These are phyloP conservation scores for Cercospora zeae-maydis DNA, from an alignment of 2,329 filamentous ascomycete genomes.

Conservation along the genomic window DNA sequence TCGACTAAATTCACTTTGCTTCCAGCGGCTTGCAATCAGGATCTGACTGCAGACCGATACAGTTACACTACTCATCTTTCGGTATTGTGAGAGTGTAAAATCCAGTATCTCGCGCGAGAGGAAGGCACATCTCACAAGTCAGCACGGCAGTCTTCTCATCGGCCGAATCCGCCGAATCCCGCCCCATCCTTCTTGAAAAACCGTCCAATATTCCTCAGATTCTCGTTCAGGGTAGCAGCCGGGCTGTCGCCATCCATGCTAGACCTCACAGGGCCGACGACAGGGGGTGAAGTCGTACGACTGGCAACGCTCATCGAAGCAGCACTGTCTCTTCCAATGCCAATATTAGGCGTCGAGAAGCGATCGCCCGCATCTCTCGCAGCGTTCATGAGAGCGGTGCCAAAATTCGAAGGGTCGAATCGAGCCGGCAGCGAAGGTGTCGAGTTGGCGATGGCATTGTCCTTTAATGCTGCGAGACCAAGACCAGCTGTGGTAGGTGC, in stretches of 20 bases:
- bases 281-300: slow-evolving; percentile 33
- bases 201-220: slow-evolving; percentile 91
- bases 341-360: slow-evolving; percentile 53
- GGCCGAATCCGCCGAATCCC: slow-evolving; percentile 37
- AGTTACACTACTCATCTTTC: no score
- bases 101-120: no score
- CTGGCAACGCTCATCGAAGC: slow-evolving; percentile 33
- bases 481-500: slow-evolving; percentile 30
- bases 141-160: slow-evolving; percentile 1
- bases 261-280: slow-evolving; percentile 23
- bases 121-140: no score
- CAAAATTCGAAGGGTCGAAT: slow-evolving; percentile 79
- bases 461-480: slow-evolving; percentile 38
- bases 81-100: no score
- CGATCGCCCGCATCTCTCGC: slow-evolving; percentile 79
- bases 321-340: slow-evolving; percentile 29
- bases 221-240: slow-evolving; percentile 78
- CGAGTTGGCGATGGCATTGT: slow-evolving; percentile 34
- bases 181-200: slow-evolving; percentile 90
- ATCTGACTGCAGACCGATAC: no score
- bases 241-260: slow-evolving; percentile 28
- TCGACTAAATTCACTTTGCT: no score
- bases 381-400: slow-evolving; percentile 77
- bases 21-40: no score
- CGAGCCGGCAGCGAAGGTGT: slow-evolving; percentile 42